These are phyloP conservation scores for Marchantia polymorpha DNA, from an alignment of 225 moss, liverwort and hornwort genomes.

Conservation along the genomic window DNA sequence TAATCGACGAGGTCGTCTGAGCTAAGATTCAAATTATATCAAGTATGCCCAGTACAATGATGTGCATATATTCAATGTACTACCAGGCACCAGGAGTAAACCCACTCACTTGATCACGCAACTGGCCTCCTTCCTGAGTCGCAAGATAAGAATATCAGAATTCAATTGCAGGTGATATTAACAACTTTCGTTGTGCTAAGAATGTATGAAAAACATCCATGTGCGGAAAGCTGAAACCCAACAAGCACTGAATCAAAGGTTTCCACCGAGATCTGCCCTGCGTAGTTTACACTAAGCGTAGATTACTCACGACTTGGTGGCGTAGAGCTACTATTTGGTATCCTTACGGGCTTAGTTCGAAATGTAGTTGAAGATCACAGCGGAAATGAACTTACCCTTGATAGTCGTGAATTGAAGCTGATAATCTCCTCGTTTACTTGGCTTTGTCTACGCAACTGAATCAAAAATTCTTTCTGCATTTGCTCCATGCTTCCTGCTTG, in stretches of 20 bases:
- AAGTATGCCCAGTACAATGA: background rate
- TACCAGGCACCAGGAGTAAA: background rate
- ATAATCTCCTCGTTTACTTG: conserved; percentile 45
- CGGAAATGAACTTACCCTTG: conserved; percentile 26
- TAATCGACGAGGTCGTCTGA: too few relatives aligned
- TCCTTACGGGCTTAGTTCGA: too few relatives aligned
- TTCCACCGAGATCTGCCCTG: background rate
- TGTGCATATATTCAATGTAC: background rate
- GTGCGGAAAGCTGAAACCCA: background rate
- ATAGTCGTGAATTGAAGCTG: conserved; percentile 36
- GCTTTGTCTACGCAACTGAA: conserved; percentile 24
- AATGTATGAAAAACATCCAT: background rate
- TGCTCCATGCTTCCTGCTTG: conserved; percentile 31
- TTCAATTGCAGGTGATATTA: background rate
- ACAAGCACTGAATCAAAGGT: too few relatives aligned
- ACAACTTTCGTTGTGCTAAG: background rate
- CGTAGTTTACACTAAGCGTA: background rate
- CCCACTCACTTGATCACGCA: conserved; percentile 22
- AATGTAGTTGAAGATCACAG: background rate
- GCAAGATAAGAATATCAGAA: background rate
- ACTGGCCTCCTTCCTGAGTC: conserved; percentile 17
- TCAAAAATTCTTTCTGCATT: conserved; percentile 36
- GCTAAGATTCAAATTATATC: background rate
- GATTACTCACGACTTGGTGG: background rate
- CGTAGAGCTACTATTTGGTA: too few relatives aligned